Evolutionary conservation across 108 stramenopile genomes (phyloP).

Genomic region (Discostella stelligeroides): DNA sequence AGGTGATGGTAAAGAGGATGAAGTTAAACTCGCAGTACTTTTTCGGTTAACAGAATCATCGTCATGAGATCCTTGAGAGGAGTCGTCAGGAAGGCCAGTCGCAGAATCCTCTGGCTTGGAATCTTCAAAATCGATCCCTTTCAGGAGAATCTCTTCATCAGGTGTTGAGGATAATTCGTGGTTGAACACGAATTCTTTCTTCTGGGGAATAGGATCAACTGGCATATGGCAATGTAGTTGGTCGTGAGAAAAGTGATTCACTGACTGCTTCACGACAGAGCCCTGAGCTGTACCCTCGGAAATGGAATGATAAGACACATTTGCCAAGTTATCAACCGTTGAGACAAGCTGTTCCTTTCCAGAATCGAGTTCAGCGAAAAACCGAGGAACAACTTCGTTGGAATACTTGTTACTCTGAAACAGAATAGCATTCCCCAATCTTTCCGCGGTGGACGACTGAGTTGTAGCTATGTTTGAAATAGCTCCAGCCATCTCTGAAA

Average conservation of each 20-base stretch:
- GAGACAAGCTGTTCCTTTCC: slow-evolving; percentile 36
- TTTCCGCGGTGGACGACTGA: slow-evolving; percentile 25
- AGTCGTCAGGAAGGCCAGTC: slow-evolving; percentile 13
- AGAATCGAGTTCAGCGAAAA: slow-evolving; percentile 32
- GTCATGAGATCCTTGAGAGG: slow-evolving; percentile 32
- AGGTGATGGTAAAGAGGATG: slow-evolving; percentile 24
- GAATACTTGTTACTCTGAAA: slow-evolving; percentile 8
- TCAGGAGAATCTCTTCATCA: slow-evolving; percentile 41
- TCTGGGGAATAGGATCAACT: slow-evolving; percentile 34
- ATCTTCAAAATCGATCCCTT: slow-evolving; percentile 27
- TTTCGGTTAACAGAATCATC: slow-evolving; percentile 32
- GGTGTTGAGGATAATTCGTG: slow-evolving; percentile 55
- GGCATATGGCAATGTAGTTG: slow-evolving; percentile 48
- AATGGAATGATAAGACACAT: slow-evolving; percentile 11
- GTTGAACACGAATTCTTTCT: slow-evolving; percentile 36
- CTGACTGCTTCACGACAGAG: slow-evolving; percentile 18
- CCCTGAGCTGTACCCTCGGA: slow-evolving; percentile 19
- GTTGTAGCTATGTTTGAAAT: slow-evolving; percentile 28
- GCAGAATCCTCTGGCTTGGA: slow-evolving; percentile 4
- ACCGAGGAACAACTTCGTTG: slow-evolving; percentile 21
- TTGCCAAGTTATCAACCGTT: slow-evolving; percentile 15
- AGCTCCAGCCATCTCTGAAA: slow-evolving; percentile 19
- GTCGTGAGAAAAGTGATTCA: slow-evolving; percentile 46
- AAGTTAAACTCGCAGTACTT: slow-evolving; percentile 20
- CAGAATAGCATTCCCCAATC: slow-evolving; percentile 10